Evolutionary conservation across 139 green algal species (phyloP), one percentile per base, ranked within the genome.

Genomic region (Micractinium conductrix): DNA sequence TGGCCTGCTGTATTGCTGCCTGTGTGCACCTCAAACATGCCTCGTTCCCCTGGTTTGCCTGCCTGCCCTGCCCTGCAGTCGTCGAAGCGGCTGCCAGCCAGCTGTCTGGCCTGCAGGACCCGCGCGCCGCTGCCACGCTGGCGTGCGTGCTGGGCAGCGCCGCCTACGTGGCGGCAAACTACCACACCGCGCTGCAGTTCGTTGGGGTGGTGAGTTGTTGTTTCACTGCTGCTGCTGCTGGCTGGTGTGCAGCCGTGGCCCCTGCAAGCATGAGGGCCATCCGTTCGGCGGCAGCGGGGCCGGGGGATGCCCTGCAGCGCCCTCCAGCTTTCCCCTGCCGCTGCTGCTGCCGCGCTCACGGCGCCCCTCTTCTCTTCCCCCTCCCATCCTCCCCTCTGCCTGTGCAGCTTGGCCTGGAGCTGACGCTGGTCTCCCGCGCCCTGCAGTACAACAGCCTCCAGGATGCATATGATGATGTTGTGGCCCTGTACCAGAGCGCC

Each of bases 151-250:
- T 70, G 16, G 68, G 35, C 35, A 53, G 84, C 35, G 45, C 55
- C 10, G 65, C 26, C 42, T 79, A 78, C 42, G 45, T 90, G 22
- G 68, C 69, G 22, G n/a, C 78, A 70, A 91, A 93, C 85, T 86
- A 80, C 50, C 89, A 93, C 85, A 70, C 75, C 22, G 76, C 87
- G 12, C 78, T 93, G 35, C 63, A 87, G 69, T 92, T 85, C 40
- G n/a, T 93, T 14, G 89, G 89, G 22, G 88, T 93, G 65, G 68
- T 81, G 75, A 69, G 75, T 42, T 16, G 43, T 28, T 10, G 19
- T 42, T 35, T 10, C 17, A 16, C 9, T 76, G 70, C 21, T 1
- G 26, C 70, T n/a, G n/a, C 19, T 76, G 70, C 70, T 76, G 67
- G 60, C 60, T 8, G 22, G 87, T 91, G 50, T 40, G 44, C 42